Conservation (phyloP, 164 flowering plant species). For the Sextonia rubra region DNA sequence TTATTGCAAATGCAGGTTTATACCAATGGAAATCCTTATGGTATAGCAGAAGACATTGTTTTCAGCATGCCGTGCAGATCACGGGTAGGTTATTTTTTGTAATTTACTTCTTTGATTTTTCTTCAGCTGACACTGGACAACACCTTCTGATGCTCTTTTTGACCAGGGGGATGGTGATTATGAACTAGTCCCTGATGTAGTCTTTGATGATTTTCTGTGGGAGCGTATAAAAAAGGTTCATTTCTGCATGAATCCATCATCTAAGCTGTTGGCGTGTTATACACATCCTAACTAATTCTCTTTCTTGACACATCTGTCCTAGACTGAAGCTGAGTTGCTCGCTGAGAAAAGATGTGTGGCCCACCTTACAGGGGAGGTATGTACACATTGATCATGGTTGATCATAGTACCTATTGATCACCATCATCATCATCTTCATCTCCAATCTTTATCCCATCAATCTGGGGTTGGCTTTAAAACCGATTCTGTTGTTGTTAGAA, state of each 20-base stretch:
- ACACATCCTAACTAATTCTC: background rate
- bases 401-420: background rate
- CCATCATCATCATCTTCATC: no score
- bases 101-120: background rate
- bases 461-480: background rate
- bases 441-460: no score
- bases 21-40: conserved; percentile 91
- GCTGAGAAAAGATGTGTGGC: conserved; percentile 95
- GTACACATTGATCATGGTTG: background rate
- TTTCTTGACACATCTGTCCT: conserved; percentile 15
- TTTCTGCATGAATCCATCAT: conserved; percentile 7
- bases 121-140: background rate
- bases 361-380: conserved; percentile 91
- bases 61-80: conserved; percentile 99
- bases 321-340: conserved; percentile 90
- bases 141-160: background rate
- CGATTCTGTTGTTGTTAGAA: background rate
- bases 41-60: conserved; percentile 85
- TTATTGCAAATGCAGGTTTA: conserved; percentile 50
- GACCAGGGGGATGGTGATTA: conserved; percentile 90
- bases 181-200: conserved; percentile 76
- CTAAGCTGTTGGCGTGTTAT: background rate
- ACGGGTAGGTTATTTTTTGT: conserved; percentile 38
- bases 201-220: conserved; percentile 75
- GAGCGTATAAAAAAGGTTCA: conserved; percentile 65